A percentile compares a stretch with the other conserved stretches of the same genome.
Evolutionary conservation across 768 basidiomycete genomes (phyloP).

Genomic region (Mycena belliarum): DNA sequence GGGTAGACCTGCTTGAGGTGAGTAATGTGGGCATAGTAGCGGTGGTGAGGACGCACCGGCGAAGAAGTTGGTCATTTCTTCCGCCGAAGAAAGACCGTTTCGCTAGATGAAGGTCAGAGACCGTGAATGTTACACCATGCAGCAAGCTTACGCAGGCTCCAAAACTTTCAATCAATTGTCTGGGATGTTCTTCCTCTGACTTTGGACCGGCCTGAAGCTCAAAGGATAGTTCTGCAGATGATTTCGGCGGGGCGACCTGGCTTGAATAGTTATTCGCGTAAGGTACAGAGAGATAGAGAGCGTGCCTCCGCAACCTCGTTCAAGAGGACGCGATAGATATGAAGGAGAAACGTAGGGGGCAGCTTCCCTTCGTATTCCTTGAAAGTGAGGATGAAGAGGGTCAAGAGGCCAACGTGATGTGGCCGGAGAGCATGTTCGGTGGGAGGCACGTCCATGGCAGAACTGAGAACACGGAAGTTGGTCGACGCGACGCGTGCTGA

Average conservation of each 20-base stretch:
- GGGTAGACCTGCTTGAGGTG: constrained; percentile 44
- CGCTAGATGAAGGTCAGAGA: constrained; percentile 36
- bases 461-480: too few relatives aligned
- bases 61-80: constrained; percentile 68
- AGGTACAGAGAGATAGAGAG: constrained; percentile 18
- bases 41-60: constrained; percentile 37
- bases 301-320: constrained; percentile 70
- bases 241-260: constrained; percentile 66
- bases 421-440: constrained; percentile 70
- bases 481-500: too few relatives aligned
- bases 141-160: constrained; percentile 34
- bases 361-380: constrained; percentile 59
- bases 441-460: constrained; percentile 48
- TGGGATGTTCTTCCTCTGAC: constrained; percentile 41
- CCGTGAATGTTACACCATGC: background rate
- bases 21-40: background rate
- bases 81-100: constrained; percentile 50
- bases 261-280: constrained; percentile 3
- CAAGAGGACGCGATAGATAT: constrained; percentile 66
- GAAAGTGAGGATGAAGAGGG: constrained; percentile 61
- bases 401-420: constrained; percentile 73
- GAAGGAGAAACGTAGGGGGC: constrained; percentile 58
- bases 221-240: constrained; percentile 50
- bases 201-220: constrained; percentile 48
- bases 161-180: constrained; percentile 48